Percentiles rank a stretch among this genome's conserved stretches.
These are phyloP conservation scores for Rhytidhysteron rufulum DNA, from an alignment of 2,329 filamentous ascomycete species.

Conservation along the genomic window DNA sequence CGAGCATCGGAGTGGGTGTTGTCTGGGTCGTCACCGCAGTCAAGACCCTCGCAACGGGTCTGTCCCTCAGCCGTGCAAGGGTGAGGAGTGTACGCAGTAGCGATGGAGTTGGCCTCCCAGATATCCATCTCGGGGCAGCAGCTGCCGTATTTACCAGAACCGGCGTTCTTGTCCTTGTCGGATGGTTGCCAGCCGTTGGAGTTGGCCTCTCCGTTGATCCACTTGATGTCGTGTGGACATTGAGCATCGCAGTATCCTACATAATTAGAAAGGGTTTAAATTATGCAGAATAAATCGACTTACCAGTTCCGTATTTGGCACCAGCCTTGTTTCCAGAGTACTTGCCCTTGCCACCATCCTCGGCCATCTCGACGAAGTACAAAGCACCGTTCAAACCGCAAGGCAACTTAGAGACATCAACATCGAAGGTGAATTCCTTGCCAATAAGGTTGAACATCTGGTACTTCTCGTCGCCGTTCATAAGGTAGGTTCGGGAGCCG, in stretches of 20 bases:
- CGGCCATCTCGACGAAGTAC: constrained; percentile 56
- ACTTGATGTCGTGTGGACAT: constrained; percentile 51
- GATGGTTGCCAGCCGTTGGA: constrained; percentile 52
- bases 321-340: constrained; percentile 49
- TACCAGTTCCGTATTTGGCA: constrained; percentile 58
- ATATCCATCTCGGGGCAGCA: constrained; percentile 69
- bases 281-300: constrained; percentile 27
- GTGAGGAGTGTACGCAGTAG: constrained; percentile 63
- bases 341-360: constrained; percentile 55
- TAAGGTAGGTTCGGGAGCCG: constrained; percentile 41
- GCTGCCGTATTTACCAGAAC: constrained; percentile 52
- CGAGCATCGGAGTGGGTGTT: constrained; percentile 35
- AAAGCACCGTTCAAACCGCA: constrained; percentile 65
- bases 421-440: constrained; percentile 41
- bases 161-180: constrained; percentile 52
- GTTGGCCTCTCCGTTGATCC: constrained; percentile 53
- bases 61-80: constrained; percentile 54
- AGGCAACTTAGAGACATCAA: constrained; percentile 56
- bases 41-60: constrained; percentile 49
- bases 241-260: constrained; percentile 37
- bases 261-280: neutral
- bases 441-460: constrained; percentile 40
- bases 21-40: constrained; percentile 39
- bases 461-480: constrained; percentile 39
- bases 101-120: constrained; percentile 67